Base-by-base conservation (phyloP, 805 yeast genomes). In the Candida golubevii region DNA sequence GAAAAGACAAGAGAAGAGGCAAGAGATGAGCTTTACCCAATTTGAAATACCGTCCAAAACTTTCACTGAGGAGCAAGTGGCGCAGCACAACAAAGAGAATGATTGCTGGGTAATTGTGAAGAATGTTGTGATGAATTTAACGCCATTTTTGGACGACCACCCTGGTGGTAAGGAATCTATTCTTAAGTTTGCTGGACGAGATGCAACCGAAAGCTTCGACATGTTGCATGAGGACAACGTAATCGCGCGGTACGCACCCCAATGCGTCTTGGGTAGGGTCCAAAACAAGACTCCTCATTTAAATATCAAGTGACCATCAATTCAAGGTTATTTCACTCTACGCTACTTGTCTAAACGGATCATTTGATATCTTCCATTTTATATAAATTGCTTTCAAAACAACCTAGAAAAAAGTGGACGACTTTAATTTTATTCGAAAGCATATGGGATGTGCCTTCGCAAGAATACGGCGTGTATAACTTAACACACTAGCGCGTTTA, bases 151-250 rank as follows among this genome's bases (percentile, higher is more conserved):
- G 46, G 48, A 56, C 12, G 63, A 68, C 48, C 80, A 72, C 51
- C 87, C 87, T 7, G 87, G 87, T 26, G 87, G 87, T 8, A 74
- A 64, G 13, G 78, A 78, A 40, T 72, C 82, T 11, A 77, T 80
- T 46, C 39, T 68, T 12, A 67, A 69, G 46, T 72, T 68, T 51
- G 74, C 74, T 10, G 77, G 79, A 1, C 68, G 63, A 48, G 78
- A 72, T 50, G 78, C 78, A 5, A 72, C 77, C 2, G 77, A 72
- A 44, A 71, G 73, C 40, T 74, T 72, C 51, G 77, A 65, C 35
- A 71, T 74, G 78, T 61, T 79, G 42, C 85, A 80, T 55, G 80
- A 78, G 44, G 85, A 80, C 50, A 67, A 67, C 39, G 79, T 79
- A 41, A 65, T 79, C 41, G 64, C 72, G 1, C 67, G 76, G 45